A percentile compares a stretch with the other conserved stretches of the same genome.
Evolutionary conservation across 176 grass and related monocot genomes (phyloP).

Genomic region (Saccharum officinarum): DNA sequence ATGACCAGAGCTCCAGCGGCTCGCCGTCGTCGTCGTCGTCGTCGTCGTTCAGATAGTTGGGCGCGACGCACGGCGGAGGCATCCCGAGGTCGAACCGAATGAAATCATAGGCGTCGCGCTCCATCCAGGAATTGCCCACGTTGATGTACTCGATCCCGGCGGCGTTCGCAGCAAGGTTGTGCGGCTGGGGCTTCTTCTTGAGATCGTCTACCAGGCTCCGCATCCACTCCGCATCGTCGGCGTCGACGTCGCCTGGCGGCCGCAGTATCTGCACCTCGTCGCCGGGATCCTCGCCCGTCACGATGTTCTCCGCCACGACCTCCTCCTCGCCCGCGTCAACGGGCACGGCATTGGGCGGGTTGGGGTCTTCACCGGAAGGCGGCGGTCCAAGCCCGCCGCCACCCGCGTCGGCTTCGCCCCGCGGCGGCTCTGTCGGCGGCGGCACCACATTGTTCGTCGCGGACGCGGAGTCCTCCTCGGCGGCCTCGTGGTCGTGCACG

Average conservation of each 20-base stretch:
- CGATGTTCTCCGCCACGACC: slow-evolving; percentile 29
- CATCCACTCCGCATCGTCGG: slow-evolving; percentile 7
- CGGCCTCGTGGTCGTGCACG: neutral
- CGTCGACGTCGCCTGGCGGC: neutral
- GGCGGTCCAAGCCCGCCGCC: neutral
- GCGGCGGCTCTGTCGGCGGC: neutral
- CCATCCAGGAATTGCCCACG: slow-evolving; percentile 20
- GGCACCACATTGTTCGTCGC: neutral
- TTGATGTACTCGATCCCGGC: slow-evolving; percentile 13
- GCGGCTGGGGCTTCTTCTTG: neutral
- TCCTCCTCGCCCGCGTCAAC: neutral
- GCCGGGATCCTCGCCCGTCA: neutral
- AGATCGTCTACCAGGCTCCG: neutral
- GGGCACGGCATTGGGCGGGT: neutral
- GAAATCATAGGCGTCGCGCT: slow-evolving; percentile 35
- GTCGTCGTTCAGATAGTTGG: neutral
- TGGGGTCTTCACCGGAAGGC: neutral
- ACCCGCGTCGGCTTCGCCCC: neutral
- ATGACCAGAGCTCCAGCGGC: slow-evolving; percentile 32
- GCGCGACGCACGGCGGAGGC: neutral
- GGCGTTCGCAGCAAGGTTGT: neutral
- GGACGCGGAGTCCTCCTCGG: neutral
- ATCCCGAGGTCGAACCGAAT: slow-evolving; percentile 35
- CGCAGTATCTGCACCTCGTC: slow-evolving; percentile 14
- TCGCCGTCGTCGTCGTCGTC: neutral